These are phyloP conservation scores for Xylariaceae sp. DNA, from an alignment of 2,329 filamentous ascomycete genomes.

Conservation along the genomic window DNA sequence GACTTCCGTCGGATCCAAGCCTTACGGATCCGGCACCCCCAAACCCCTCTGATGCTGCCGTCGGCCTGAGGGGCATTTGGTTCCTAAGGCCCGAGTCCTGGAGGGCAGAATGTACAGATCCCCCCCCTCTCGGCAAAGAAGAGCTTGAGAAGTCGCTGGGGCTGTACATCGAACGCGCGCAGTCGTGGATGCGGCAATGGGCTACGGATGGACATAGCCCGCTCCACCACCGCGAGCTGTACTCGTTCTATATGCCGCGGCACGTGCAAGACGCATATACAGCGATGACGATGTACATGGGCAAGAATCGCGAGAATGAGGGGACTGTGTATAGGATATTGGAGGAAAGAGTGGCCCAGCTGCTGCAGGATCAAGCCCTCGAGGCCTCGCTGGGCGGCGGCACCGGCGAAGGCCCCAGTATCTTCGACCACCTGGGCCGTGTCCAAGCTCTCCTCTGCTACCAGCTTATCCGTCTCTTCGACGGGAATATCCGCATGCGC, in stretches of 20 bases:
- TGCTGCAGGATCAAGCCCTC: constrained; percentile 33
- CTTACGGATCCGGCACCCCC: background rate
- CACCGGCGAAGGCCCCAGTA: constrained; percentile 7
- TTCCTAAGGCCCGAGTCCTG: constrained; percentile 31
- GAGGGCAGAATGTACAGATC: constrained; percentile 28
- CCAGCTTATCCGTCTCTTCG: constrained; percentile 44
- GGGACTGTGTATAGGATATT: constrained; percentile 29
- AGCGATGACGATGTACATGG: constrained; percentile 30
- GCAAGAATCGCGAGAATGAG: constrained; percentile 26
- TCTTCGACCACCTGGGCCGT: constrained; percentile 31
- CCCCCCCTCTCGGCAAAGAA: constrained; percentile 3
- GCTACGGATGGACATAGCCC: constrained; percentile 31
- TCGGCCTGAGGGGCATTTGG: constrained; percentile 19
- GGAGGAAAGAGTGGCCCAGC: constrained; percentile 34
- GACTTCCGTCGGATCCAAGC: background rate
- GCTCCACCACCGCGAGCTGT: constrained; percentile 35
- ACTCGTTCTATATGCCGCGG: constrained; percentile 34
- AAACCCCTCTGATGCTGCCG: background rate
- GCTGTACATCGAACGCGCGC: constrained; percentile 35
- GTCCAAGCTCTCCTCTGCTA: constrained; percentile 40
- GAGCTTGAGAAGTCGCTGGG: constrained; percentile 30
- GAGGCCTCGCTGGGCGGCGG: constrained; percentile 19
- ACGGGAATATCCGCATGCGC: constrained; percentile 44
- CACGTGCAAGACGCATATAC: constrained; percentile 38
- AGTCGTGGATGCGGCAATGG: constrained; percentile 35